Conservation (phyloP, 1,284 basidiomycete species). For the Pseudozyma thailandica region DNA sequence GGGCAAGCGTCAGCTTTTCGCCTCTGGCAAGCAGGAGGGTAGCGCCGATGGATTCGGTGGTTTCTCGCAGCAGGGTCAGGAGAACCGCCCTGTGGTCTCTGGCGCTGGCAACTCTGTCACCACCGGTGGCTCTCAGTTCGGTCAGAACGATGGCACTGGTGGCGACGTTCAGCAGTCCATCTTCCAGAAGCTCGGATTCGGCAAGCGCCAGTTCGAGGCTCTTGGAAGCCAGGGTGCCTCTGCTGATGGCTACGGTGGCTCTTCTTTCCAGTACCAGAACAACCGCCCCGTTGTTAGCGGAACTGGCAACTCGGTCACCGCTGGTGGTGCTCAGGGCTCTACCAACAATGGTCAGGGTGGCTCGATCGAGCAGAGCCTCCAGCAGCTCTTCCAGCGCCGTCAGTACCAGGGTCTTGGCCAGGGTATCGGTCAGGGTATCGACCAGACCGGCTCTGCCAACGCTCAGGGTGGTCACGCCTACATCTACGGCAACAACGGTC, state of each 20-base stretch:
- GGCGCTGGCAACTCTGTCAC: slow-evolving; percentile 35
- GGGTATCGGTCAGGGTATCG: slow-evolving; percentile 37
- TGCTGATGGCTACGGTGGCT: slow-evolving; percentile 24
- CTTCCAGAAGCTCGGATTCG: slow-evolving; percentile 21
- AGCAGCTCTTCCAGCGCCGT: slow-evolving; percentile 25
- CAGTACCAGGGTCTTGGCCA: slow-evolving; percentile 25
- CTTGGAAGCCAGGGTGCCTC: slow-evolving; percentile 21
- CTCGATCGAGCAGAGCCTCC: slow-evolving; percentile 11
- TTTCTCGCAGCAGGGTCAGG: slow-evolving; percentile 16
- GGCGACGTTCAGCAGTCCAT: slow-evolving; percentile 16
- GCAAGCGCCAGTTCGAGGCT: slow-evolving; percentile 25
- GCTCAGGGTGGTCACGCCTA: slow-evolving; percentile 33
- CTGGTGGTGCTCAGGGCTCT: slow-evolving; percentile 24
- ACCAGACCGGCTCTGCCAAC: slow-evolving; percentile 28
- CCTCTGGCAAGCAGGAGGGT: slow-evolving; percentile 22
- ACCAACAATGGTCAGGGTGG: slow-evolving; percentile 37
- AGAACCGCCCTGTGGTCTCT: slow-evolving; percentile 22
- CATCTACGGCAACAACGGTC: slow-evolving; percentile 23
- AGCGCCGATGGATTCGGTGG: slow-evolving; percentile 26
- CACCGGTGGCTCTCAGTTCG: slow-evolving; percentile 23
- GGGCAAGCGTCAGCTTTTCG: slow-evolving; percentile 29
- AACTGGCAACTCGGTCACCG: slow-evolving; percentile 27
- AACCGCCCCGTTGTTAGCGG: slow-evolving; percentile 35
- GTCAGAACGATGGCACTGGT: slow-evolving; percentile 26
- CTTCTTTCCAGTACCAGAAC: slow-evolving; percentile 23